phyloP scores from a whole-genome alignment of 768 basidiomycete species.

The Thelephora ganbajun region DNA sequence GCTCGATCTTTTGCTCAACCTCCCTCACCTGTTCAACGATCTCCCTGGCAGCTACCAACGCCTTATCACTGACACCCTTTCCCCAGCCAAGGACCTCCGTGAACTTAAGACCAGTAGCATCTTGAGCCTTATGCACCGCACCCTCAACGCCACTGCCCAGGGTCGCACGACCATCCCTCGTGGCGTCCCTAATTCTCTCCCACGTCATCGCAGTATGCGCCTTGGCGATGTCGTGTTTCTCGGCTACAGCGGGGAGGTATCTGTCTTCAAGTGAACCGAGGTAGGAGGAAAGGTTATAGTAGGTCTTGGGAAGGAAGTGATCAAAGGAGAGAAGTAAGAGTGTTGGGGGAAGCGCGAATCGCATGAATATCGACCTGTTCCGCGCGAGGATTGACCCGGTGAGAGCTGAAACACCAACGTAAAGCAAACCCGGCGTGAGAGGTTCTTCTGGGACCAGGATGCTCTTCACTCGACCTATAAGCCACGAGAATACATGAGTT shows the following conservation, averaged over 20 bases:
- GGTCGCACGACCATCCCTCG: conserved; percentile 29
- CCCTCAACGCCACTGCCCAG: conserved; percentile 29
- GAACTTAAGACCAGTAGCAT: conserved; percentile 61
- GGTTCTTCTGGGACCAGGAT: conserved; percentile 71
- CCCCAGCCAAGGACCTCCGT: conserved; percentile 40
- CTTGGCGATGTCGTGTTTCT: conserved; percentile 51
- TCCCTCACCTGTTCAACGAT: conserved; percentile 7
- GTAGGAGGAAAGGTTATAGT: conserved; percentile 54
- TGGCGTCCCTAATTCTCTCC: conserved; percentile 39
- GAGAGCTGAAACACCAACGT: conserved; percentile 79
- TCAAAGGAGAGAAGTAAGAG: conserved; percentile 55
- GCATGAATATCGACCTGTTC: conserved; percentile 53
- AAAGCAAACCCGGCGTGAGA: conserved; percentile 80
- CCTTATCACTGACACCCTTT: conserved; percentile 8
- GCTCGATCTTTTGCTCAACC: conserved; percentile 1
- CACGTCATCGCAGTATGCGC: conserved; percentile 47
- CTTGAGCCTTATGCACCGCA: conserved; percentile 43
- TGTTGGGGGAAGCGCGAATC: conserved; percentile 63
- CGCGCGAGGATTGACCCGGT: conserved; percentile 81
- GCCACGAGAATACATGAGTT: background rate
- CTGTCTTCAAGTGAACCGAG: conserved; percentile 53
- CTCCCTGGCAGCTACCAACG: conserved; percentile 1
- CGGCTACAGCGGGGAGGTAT: conserved; percentile 54
- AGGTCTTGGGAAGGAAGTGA: conserved; percentile 81
- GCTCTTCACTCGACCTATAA: conserved; percentile 65